Evolutionary conservation across 129 eudicot genomes (phyloP), one percentile per base, ranked within the genome.

Genomic region (Flaveria ramosissima): DNA sequence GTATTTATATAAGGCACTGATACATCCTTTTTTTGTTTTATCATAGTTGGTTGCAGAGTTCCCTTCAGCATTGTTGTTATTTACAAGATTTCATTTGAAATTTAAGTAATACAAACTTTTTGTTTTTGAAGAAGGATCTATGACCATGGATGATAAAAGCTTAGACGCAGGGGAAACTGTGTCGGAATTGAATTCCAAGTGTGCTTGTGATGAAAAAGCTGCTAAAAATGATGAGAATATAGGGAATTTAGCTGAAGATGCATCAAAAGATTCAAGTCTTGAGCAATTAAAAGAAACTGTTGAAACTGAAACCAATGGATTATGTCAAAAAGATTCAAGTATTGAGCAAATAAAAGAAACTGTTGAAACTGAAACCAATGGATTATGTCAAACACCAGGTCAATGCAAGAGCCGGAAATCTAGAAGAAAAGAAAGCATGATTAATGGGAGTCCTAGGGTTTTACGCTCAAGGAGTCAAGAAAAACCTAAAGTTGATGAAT

Each of bases 391-490:
- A 48, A 70, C 79, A 6, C 68, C 68, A 36, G 77, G 11, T 23
- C 55, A 56, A 20, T 62, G 48, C 55, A 82, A 70, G 43, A 74
- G 42, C 72, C 72, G 55, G 51, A 71, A 55, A 69, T 68, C 76
- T 11, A 83, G 78, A 24, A 88, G 85, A 72, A 74, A 79, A 48
- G 68, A 46, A 84, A 68, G 73, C 80, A 30, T 52, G 30, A 9
- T 47, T 61, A 72, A 70, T 20, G 71, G 24, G 69, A 84, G 83
- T 76, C 78, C 86, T 7, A 86, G 96, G 85, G 80, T 76, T 32
- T 76, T 89, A 74, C 93, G 98, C 24, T 81, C 90, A 63, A 92
- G 84, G 62, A 81, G 89, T 52, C 85, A 81, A 67, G 97, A 88
- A 78, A 88, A 88, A 70, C 80, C 92, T 71, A 78, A 80, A 71